A percentile compares a stretch with the other conserved stretches of the same genome.
Conservation (phyloP, 2,329 filamentous ascomycete species). For the Stagonosporopsis rhizophila region DNA sequence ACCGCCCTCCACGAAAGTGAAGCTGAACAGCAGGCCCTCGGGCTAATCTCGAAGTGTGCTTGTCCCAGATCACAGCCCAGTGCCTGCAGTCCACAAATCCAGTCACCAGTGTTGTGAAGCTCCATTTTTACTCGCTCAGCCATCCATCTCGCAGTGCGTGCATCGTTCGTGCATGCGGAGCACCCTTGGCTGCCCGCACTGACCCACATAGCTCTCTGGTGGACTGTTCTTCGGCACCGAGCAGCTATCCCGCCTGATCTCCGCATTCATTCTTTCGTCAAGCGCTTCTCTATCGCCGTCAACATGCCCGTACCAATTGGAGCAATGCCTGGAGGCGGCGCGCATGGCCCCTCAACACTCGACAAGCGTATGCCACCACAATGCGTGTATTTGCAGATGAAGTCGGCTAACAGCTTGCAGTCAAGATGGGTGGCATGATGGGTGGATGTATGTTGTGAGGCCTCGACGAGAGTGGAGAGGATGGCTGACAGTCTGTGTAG, state of each 20-base stretch:
- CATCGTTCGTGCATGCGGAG: conserved; percentile 7
- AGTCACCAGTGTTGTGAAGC: not conserved
- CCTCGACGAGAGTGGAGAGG: not conserved
- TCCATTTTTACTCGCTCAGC: not conserved
- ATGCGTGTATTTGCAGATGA: conserved; percentile 27
- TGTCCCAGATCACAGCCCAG: not conserved
- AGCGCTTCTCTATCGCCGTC: conserved; percentile 13
- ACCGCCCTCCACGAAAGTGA: not conserved
- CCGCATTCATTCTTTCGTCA: conserved; percentile 19
- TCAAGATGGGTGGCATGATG: conserved; percentile 99
- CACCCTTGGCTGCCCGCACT: conserved; percentile 19
- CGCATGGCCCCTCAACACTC: conserved; percentile 68
- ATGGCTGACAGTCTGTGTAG: conserved; percentile 58
- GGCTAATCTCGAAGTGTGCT: not conserved
- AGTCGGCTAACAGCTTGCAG: conserved; percentile 58
- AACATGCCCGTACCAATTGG: conserved; percentile 66
- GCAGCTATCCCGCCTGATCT: conserved; percentile 21
- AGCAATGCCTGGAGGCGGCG: conserved; percentile 43
- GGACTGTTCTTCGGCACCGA: conserved; percentile 15
- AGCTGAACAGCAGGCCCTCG: not conserved
- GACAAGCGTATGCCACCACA: conserved; percentile 68
- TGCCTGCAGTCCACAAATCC: not conserved
- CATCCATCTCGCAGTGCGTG: not conserved
- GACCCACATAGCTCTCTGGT: conserved; percentile 13
- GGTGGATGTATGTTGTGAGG: conserved; percentile 79